phyloP scores from a whole-genome alignment of 768 basidiomycete genomes.

The Butyriboletus loyo region DNA sequence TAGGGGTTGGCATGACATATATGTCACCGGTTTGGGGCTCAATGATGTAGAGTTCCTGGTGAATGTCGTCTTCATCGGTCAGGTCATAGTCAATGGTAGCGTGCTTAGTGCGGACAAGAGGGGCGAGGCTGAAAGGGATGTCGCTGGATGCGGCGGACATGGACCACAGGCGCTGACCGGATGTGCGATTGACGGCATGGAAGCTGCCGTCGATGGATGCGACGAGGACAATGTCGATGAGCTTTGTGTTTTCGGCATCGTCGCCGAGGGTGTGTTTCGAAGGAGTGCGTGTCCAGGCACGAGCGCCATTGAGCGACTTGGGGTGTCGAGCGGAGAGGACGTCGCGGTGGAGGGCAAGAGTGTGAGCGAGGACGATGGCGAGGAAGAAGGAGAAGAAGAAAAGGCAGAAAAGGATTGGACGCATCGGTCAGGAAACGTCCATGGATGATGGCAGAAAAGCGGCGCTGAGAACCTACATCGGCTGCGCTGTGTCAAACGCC shows the following conservation, averaged over 20 bases:
- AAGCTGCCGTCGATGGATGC: slow-evolving; percentile 94
- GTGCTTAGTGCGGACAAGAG: slow-evolving; percentile 73
- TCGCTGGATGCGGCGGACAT: slow-evolving; percentile 60
- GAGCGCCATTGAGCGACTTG: slow-evolving; percentile 21
- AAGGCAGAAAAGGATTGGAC: slow-evolving; percentile 24
- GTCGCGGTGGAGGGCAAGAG: slow-evolving; percentile 30
- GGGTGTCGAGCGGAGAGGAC: slow-evolving; percentile 24
- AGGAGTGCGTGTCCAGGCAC: slow-evolving; percentile 9
- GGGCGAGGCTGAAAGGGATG: slow-evolving; percentile 56
- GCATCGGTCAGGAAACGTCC: slow-evolving; percentile 36
- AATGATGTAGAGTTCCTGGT: slow-evolving; percentile 83
- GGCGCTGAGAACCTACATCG: not conserved
- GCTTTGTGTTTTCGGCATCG: slow-evolving; percentile 46
- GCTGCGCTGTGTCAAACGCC: not conserved
- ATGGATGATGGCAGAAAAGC: slow-evolving; percentile 17
- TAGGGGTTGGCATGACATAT: slow-evolving; percentile 74
- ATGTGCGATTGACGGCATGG: slow-evolving; percentile 87
- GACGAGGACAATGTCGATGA: slow-evolving; percentile 82
- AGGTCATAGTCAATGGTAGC: slow-evolving; percentile 54
- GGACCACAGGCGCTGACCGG: slow-evolving; percentile 84
- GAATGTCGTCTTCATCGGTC: slow-evolving; percentile 47
- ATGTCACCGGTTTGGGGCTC: slow-evolving; percentile 95
- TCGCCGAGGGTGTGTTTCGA: slow-evolving; percentile 9
- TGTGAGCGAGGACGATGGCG: slow-evolving; percentile 31
- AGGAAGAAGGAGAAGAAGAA: slow-evolving; percentile 27